Conservation (phyloP, 2,329 filamentous ascomycete species). For the Aspergillus flavus region DNA sequence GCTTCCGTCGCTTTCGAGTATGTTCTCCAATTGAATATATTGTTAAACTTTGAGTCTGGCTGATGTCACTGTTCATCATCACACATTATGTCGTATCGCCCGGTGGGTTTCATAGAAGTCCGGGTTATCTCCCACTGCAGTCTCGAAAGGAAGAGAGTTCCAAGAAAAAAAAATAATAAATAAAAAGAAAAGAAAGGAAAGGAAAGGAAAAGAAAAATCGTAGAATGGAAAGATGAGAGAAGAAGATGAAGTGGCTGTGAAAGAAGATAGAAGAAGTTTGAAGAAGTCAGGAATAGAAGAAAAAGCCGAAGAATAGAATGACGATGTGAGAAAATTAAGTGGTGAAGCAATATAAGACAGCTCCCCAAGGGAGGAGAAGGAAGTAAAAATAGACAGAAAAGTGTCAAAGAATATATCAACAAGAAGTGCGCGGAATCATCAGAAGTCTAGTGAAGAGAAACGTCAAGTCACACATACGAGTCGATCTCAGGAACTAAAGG, state of each 20-base stretch:
- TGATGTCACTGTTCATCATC: constrained; percentile 6
- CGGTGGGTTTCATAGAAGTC: constrained; percentile 1
- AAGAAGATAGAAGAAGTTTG: constrained; percentile 1
- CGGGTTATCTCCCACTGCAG: not conserved
- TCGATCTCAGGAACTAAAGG: constrained; percentile 36
- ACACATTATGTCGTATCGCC: constrained; percentile 9
- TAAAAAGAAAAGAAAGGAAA: not conserved
- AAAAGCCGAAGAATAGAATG: not conserved
- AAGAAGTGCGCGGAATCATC: not conserved
- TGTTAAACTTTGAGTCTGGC: constrained; percentile 1
- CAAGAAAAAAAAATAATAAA: not conserved
- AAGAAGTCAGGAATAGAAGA: constrained; percentile 8
- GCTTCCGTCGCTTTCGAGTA: not conserved
- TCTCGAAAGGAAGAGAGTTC: not conserved
- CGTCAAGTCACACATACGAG: constrained; percentile 36
- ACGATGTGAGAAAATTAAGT: not conserved
- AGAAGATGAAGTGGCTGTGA: not conserved
- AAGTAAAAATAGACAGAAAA: not conserved
- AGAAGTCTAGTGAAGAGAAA: not conserved
- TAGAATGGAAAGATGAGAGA: not conserved
- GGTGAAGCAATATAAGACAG: not conserved
- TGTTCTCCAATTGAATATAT: constrained; percentile 4
- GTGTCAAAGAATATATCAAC: not conserved
- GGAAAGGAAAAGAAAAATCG: not conserved
- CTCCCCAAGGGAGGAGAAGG: not conserved